phyloP scores from a whole-genome alignment of 768 basidiomycete genomes.

The Termitomyces sp. region DNA sequence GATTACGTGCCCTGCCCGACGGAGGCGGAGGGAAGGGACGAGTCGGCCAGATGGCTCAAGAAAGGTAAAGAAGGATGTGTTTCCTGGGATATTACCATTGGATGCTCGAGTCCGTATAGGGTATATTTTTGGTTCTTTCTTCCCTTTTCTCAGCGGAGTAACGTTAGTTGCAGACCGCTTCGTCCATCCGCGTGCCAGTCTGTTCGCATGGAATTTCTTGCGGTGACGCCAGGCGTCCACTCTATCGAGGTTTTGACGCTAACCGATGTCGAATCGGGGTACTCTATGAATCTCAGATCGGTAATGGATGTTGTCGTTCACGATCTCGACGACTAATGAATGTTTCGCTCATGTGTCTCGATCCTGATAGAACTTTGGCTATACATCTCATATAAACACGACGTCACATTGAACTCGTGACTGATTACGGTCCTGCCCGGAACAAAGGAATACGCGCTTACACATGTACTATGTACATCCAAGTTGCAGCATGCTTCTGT shows the following conservation, averaged over 20 bases:
- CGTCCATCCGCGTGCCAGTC: conserved; percentile 81
- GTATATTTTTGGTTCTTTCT: conserved; percentile 35
- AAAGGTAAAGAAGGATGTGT: conserved; percentile 31
- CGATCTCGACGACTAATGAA: conserved; percentile 35
- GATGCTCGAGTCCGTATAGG: conserved; percentile 78
- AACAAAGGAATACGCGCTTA: not conserved
- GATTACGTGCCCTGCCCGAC: conserved; percentile 57
- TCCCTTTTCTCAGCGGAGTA: not conserved
- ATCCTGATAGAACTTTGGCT: not conserved
- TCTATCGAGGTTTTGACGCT: conserved; percentile 65
- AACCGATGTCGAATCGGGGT: conserved; percentile 70
- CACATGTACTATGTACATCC: not conserved
- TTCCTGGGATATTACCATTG: conserved; percentile 65
- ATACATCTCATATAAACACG: not conserved
- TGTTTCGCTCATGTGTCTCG: not conserved
- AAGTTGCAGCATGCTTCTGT: not conserved
- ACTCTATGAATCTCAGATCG: conserved; percentile 66
- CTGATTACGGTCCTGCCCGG: not conserved
- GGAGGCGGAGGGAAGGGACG: conserved; percentile 33
- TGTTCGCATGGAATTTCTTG: conserved; percentile 81
- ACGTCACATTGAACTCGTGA: not conserved
- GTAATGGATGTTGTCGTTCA: conserved; percentile 75
- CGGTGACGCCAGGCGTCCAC: conserved; percentile 75
- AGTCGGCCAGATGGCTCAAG: conserved; percentile 20
- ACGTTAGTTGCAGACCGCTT: conserved; percentile 49